phyloP scores from a whole-genome alignment of 2,329 filamentous ascomycete genomes.

The Leptoxyphium fumago region DNA sequence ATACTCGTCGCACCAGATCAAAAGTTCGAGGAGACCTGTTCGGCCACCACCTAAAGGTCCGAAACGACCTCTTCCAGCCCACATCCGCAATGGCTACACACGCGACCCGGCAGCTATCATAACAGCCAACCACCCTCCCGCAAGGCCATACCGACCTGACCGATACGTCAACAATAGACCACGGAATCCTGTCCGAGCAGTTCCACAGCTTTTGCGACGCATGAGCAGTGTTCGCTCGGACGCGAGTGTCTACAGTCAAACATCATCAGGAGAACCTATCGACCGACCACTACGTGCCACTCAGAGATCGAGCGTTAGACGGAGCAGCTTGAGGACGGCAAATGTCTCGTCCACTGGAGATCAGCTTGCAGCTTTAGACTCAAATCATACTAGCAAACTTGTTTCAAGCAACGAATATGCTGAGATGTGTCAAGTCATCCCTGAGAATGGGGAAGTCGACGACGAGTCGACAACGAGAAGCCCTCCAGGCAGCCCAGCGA shows the following conservation, averaged over 20 bases:
- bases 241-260: conserved; percentile 16
- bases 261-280: not conserved
- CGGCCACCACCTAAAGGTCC: conserved; percentile 7
- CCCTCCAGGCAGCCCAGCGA: not conserved
- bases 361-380: no score
- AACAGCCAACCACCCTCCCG: conserved; percentile 6
- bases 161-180: conserved; percentile 4
- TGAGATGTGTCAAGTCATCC: no score
- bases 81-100: conserved; percentile 9
- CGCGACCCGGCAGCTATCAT: conserved; percentile 4
- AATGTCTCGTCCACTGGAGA: no score
- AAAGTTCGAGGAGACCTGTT: no score
- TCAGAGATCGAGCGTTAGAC: no score
- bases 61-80: conserved; percentile 13
- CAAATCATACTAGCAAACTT: no score
- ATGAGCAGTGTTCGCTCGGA: conserved; percentile 9
- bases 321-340: no score
- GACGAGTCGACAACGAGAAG: no score
- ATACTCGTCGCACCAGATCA: no score
- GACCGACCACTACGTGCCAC: no score
- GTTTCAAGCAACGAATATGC: no score
- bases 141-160: conserved; percentile 1
- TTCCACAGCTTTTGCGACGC: conserved; percentile 4
- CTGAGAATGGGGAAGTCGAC: no score
- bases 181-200: conserved; percentile 5